Base-by-base conservation (phyloP, 768 basidiomycete genomes). In the Boletus tylopilopsis region DNA sequence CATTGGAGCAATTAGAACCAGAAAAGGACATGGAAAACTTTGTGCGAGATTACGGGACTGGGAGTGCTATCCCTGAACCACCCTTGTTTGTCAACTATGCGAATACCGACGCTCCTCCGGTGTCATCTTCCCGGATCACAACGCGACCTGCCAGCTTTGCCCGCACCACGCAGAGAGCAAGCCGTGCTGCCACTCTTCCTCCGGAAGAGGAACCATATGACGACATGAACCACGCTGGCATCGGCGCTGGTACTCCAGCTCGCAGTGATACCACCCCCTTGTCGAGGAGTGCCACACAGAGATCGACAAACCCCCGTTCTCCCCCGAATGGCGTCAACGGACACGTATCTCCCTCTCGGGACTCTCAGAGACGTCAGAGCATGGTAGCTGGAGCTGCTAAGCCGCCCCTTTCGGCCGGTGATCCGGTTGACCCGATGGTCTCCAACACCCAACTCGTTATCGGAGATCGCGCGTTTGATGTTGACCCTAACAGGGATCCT, bases 1-100 rank as follows among this genome's bases (percentile, higher is more conserved):
- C 90, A 5, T 77, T 98, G 30, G 95, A 99, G 65, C 84, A 87
- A 52, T 78, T 94, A 68, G 94, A 97, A 57, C 81, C 90, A 0
- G 87, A 87, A 29, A 82, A 78, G 42, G 96, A 98, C 58, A 84
- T 94, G 76, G 85, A 92, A 54, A 80, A 79, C 62, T 97, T 98
- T 58, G 92, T 97, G 11, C 80, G 81, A 29, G 81, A 87, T 53
- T 92, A 91, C 61, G 91, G 91, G 4, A 97, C 94, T 3, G 95
- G 94, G 32, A 82, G 78, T 53, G 74, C 80, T 51, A 94, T 98
- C 41, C 91, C 93, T 1, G 92, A 96, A 55, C 81, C 92, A 8
- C 93, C 92, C 16, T 66, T 78, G 16, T 96, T 93, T 68, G 81
- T 94, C 66, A 88, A 93, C 71, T 91, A 90, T 64, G 77, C 80